A percentile compares a stretch with the other conserved stretches of the same genome.
Evolutionary conservation across 345 rosid genomes (phyloP).

Genomic region (Murraya koenigii): DNA sequence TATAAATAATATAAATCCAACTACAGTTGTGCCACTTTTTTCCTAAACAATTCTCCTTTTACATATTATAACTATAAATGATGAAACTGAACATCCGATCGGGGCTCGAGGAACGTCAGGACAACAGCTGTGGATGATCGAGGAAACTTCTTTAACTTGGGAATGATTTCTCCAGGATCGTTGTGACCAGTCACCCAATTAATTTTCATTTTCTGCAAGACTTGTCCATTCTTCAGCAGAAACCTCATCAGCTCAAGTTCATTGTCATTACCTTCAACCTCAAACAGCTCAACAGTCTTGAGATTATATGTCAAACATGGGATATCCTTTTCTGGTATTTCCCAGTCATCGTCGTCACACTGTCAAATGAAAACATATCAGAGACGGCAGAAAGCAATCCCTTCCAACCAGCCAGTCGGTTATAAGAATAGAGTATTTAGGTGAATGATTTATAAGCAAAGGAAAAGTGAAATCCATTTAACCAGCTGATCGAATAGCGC

Average conservation of each 20-base stretch:
- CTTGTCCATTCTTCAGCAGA: not conserved
- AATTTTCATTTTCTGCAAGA: conserved; percentile 4
- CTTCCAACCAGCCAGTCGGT: not conserved
- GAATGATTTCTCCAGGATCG: not conserved
- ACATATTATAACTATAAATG: no score
- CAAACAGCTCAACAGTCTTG: not conserved
- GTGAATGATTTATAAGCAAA: not conserved
- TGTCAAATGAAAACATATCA: not conserved
- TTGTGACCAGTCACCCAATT: not conserved
- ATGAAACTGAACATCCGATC: not conserved
- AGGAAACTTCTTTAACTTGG: not conserved
- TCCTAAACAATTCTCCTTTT: not conserved
- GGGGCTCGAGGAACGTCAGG: not conserved
- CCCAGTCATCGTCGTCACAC: not conserved
- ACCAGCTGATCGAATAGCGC: not conserved
- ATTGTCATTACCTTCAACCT: not conserved
- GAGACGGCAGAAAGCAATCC: no score
- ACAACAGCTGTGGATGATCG: not conserved
- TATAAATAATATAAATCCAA: not conserved
- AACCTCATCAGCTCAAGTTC: conserved; percentile 1
- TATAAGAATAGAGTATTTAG: not conserved
- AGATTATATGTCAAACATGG: conserved; percentile 7
- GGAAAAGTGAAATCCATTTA: not conserved
- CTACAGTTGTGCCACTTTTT: not conserved
- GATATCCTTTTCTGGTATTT: not conserved